Evolutionary conservation across 495 filamentous ascomycete species (phyloP).

Genomic region (Cairneyella variabilis): DNA sequence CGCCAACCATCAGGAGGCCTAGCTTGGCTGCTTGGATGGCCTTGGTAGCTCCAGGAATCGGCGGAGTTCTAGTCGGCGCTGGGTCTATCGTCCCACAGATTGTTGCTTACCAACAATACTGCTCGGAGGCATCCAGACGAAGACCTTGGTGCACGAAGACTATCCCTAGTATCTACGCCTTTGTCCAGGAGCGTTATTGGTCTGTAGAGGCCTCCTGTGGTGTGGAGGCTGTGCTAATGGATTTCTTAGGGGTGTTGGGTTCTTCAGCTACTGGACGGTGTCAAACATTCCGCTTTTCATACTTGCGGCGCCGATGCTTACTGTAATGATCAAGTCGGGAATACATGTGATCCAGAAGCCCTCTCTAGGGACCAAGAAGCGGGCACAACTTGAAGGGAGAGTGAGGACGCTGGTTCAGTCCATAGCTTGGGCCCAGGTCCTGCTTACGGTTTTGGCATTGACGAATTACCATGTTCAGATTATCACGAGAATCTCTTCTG

Average conservation of each 20-base stretch:
- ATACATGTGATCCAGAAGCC: not conserved
- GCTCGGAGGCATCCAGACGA: not conserved
- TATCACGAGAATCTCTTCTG: not conserved
- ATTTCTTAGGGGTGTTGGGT: not conserved
- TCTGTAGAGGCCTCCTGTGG: not conserved
- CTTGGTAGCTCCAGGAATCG: not conserved
- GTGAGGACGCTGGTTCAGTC: not conserved
- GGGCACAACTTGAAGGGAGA: not conserved
- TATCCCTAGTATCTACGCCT: not conserved
- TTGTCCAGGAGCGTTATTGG: not conserved
- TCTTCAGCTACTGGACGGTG: not conserved
- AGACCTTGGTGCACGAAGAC: not conserved
- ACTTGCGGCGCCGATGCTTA: not conserved
- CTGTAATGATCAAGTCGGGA: not conserved
- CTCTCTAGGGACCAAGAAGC: not conserved
- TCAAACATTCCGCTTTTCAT: not conserved
- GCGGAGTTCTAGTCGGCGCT: not conserved
- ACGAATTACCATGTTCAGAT: not conserved
- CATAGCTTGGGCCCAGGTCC: not conserved
- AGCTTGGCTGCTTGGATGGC: not conserved
- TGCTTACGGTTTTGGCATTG: not conserved
- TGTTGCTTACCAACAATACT: not conserved
- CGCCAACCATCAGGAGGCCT: not conserved
- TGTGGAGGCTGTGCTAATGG: not conserved
- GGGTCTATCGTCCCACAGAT: not conserved